These are phyloP conservation scores for Zoysia japonica DNA, from an alignment of 176 grass and related monocot genomes.

Conservation along the genomic window DNA sequence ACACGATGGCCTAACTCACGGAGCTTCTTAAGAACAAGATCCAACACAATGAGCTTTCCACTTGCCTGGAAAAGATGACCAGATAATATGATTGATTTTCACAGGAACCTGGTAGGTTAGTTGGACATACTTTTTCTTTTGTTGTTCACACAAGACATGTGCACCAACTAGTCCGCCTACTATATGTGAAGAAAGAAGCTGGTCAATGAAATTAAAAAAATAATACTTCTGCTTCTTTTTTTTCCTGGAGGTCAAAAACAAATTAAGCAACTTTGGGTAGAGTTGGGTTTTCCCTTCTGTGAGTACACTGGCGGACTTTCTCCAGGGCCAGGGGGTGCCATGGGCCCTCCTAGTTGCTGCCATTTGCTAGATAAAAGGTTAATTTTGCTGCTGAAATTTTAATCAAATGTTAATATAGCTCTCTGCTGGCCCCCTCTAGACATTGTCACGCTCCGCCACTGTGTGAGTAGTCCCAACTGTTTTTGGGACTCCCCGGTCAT, in stretches of 20 bases:
- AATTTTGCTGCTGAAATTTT: no score
- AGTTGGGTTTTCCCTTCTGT: no score
- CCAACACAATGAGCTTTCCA: conserved; percentile 87
- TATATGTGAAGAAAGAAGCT: background rate
- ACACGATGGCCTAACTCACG: conserved; percentile 71
- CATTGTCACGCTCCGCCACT: no score
- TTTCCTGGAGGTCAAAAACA: background rate
- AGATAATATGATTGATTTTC: conserved; percentile 16
- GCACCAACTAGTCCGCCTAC: background rate
- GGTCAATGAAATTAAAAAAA: background rate
- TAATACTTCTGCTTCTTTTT: background rate
- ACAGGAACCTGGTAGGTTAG: background rate
- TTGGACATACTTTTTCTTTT: background rate
- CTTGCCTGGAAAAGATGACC: conserved; percentile 68
- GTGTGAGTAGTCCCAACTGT: no score
- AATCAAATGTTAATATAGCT: no score
- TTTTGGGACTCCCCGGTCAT: no score
- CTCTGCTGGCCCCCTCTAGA: no score
- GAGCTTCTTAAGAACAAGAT: conserved; percentile 81
- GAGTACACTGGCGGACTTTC: no score
- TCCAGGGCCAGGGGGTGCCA: no score
- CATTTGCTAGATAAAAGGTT: no score
- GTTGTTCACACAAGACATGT: background rate
- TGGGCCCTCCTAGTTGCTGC: no score
- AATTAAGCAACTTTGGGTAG: no score